phyloP scores from a whole-genome alignment of 176 grass and related monocot genomes.

The Paspalum notatum region DNA sequence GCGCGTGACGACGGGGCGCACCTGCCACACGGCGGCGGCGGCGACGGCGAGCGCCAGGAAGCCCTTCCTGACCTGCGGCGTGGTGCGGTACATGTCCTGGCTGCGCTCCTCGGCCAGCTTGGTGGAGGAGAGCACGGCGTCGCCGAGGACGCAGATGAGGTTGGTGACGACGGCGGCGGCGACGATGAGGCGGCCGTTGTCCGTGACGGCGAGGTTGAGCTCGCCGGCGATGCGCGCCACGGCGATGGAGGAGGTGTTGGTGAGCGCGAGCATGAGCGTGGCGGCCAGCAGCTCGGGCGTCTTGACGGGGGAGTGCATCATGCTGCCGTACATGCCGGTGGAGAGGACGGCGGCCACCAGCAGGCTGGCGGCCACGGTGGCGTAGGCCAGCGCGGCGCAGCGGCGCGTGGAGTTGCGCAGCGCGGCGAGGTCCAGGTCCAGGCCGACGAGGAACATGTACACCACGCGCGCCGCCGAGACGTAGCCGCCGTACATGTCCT shows the following conservation, averaged over 20 bases:
- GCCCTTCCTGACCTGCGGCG: constrained; percentile 34
- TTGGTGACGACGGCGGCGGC: constrained; percentile 43
- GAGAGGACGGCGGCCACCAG: constrained; percentile 43
- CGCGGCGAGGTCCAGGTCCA: constrained; percentile 47
- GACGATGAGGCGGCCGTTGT: constrained; percentile 49
- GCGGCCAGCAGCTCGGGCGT: constrained; percentile 57
- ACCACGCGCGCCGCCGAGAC: constrained; percentile 18
- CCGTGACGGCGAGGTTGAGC: constrained; percentile 46
- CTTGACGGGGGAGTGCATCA: constrained; percentile 67
- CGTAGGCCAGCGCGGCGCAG: constrained; percentile 53
- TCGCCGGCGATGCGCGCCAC: constrained; percentile 38
- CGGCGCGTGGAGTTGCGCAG: constrained; percentile 31
- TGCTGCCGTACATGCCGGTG: constrained; percentile 58
- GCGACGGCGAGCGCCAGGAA: constrained; percentile 37
- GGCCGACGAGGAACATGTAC: constrained; percentile 60
- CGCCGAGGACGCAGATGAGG: constrained; percentile 58
- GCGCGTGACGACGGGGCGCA: constrained; percentile 37
- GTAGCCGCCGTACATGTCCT: constrained; percentile 58
- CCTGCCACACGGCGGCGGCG: constrained; percentile 22
- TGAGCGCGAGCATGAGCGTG: constrained; percentile 52
- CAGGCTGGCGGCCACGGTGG: constrained; percentile 51
- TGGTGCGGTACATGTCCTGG: neutral
- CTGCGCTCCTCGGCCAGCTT: constrained; percentile 27
- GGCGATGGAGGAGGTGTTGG: constrained; percentile 36
- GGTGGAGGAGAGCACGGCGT: constrained; percentile 45